Evolutionary conservation across 495 filamentous ascomycete species (phyloP).

Genomic region (Xylaria venustula): DNA sequence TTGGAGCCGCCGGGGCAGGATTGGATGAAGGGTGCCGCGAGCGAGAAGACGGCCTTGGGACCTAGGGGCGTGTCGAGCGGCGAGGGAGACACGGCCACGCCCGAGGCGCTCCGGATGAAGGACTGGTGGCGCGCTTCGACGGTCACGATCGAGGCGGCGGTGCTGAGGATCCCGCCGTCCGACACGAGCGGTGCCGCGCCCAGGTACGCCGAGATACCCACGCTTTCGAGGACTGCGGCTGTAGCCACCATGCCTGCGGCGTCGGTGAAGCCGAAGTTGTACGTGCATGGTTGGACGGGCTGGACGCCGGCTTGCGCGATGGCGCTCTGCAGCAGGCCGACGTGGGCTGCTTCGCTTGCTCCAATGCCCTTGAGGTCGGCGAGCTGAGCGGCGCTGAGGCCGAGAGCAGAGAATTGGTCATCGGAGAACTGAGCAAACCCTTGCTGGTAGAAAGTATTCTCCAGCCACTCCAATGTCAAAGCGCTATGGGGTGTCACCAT

Average conservation of each 20-base stretch:
- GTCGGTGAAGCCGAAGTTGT: slow-evolving; percentile 62
- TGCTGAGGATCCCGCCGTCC: slow-evolving; percentile 51
- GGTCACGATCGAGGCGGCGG: slow-evolving; percentile 59
- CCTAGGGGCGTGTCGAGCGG: slow-evolving; percentile 61
- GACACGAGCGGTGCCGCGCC: slow-evolving; percentile 59
- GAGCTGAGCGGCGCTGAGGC: slow-evolving; percentile 48
- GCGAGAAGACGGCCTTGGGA: slow-evolving; percentile 58
- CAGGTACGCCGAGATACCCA: slow-evolving; percentile 62
- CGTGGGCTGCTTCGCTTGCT: slow-evolving; percentile 56
- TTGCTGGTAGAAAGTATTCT: slow-evolving; percentile 60
- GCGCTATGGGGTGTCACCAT: slow-evolving; percentile 43
- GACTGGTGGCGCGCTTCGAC: slow-evolving; percentile 62
- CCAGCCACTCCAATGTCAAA: slow-evolving; percentile 64
- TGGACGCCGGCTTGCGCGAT: slow-evolving; percentile 53
- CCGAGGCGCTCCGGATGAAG: slow-evolving; percentile 52
- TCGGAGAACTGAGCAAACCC: slow-evolving; percentile 60
- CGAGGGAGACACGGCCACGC: slow-evolving; percentile 50
- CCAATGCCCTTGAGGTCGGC: slow-evolving; percentile 52
- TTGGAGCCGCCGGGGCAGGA: slow-evolving; percentile 57
- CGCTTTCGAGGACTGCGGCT: slow-evolving; percentile 59
- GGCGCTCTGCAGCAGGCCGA: slow-evolving; percentile 52
- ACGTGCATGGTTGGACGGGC: slow-evolving; percentile 59
- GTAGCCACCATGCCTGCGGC: slow-evolving; percentile 59
- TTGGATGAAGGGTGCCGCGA: slow-evolving; percentile 62
- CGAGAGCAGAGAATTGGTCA: slow-evolving; percentile 57